Evolutionary conservation across 169 alveolate genomes (phyloP).

Genomic region (Perkinsus olseni): DNA sequence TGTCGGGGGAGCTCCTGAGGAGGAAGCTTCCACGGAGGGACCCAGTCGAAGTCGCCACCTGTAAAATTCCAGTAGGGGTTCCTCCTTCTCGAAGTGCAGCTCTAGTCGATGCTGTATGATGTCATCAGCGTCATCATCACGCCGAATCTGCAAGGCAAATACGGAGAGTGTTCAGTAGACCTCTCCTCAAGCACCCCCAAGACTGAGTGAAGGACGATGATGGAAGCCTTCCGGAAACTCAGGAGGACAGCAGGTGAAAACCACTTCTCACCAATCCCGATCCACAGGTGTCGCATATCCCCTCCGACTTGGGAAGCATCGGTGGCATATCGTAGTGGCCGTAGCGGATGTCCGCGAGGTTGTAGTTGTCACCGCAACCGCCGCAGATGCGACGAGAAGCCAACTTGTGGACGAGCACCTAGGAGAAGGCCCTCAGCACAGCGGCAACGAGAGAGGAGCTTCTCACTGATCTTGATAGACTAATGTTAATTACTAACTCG

Average conservation of each 20-base stretch:
- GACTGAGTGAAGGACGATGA: background rate
- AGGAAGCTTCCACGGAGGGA: background rate
- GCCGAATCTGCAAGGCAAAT: background rate
- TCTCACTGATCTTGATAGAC: background rate
- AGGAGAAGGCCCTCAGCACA: background rate
- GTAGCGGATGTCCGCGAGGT: conserved; percentile 26
- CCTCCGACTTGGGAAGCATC: conserved; percentile 20
- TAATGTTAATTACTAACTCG: background rate
- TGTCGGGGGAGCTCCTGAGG: background rate
- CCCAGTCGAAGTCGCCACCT: background rate
- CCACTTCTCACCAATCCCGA: background rate
- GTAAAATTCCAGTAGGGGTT: conserved; percentile 18
- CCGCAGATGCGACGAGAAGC: conserved; percentile 11
- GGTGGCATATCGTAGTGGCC: conserved; percentile 31
- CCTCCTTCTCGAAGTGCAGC: background rate
- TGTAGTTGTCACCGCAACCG: conserved; percentile 28
- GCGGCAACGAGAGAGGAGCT: too few species aligned
- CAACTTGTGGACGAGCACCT: background rate
- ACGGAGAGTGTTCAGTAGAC: too few species aligned
- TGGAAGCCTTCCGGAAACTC: background rate
- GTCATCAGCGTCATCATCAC: conserved; percentile 23
- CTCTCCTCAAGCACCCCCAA: background rate
- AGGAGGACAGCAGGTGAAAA: too few species aligned
- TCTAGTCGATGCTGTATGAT: conserved; percentile 13
- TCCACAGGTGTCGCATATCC: background rate